Base-by-base conservation (phyloP, 2,329 filamentous ascomycete species). In the Calonectria pteridis region DNA sequence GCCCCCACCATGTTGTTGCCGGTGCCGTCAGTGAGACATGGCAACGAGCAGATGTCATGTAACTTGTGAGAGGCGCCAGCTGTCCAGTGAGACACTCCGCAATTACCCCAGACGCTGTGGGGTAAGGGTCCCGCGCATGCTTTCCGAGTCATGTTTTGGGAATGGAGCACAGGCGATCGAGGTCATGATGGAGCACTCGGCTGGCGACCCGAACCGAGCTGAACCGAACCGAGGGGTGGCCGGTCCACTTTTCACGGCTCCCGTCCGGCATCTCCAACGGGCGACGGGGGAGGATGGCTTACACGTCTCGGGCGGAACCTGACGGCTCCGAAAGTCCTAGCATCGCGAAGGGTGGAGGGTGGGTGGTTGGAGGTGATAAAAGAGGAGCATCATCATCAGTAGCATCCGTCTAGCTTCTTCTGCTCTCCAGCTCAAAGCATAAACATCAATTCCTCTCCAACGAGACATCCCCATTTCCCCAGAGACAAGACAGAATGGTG, bases 21-120 rank as follows among this genome's bases (percentile, higher is more conserved):
- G 67, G 67, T 43, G 31, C 55, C 55, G 35, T 43, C 43, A 63
- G 18, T 43, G 4, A 64, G 16, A 33, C 37, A 58, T 20, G 31
- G n/a, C 35, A 13, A n/a, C 10, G 13, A 33, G 31, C 64, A 31
- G 20, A 31, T 26, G 18, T 20, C 40, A 23, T 46, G 43, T 46
- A 51, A 40, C 9, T 23, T 20, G 23, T 33, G 43, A 43, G 55
- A 29, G 16, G 29, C 16, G 35, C 50, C 43, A 53, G 23, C 55
- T 68, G 29, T 46, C 55, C 33, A 63, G 58, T 69, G 23, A 31
- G 40, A 50, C 43, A 53, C 18, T 31, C 28, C 37, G 40, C 31
- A 69, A 63, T 63, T 69, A 69, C 67, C 67, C 67, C 67, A 69
- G 55, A 43, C 49, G 10, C 23, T 69, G 67, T 43, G 67, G 67